Conservation (phyloP, 495 filamentous ascomycete species). For the Chaetomium tenue region DNA sequence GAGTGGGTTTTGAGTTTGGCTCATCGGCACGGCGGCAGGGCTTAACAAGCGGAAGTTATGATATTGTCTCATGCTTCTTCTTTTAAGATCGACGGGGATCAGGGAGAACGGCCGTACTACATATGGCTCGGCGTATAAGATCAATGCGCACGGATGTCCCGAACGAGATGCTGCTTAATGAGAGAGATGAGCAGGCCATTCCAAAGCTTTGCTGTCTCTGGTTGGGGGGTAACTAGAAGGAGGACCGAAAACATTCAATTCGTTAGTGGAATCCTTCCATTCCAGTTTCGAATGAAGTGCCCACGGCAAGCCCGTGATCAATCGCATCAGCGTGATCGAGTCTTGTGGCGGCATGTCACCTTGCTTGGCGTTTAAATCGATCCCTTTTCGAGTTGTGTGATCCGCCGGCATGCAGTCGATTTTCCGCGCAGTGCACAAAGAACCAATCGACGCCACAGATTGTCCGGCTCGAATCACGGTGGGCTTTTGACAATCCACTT, state of each 20-base stretch:
- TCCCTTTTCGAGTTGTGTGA: slow-evolving; percentile 1
- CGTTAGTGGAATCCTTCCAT: slow-evolving; percentile 9
- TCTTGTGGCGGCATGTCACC: slow-evolving; percentile 10
- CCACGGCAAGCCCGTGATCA: slow-evolving; percentile 12
- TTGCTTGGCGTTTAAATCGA: slow-evolving; percentile 9
- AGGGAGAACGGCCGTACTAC: too few species aligned
- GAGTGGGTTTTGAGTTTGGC: not conserved
- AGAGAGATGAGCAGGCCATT: not conserved
- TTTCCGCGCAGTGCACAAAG: not conserved
- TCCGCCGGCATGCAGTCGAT: slow-evolving; percentile 5
- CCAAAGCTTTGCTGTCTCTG: not conserved
- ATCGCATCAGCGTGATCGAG: slow-evolving; percentile 13
- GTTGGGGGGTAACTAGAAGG: not conserved
- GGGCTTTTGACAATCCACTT: not conserved
- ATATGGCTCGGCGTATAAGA: too few species aligned
- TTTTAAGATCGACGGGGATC: too few species aligned
- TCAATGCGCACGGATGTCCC: too few species aligned
- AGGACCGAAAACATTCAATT: not conserved
- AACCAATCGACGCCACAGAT: slow-evolving; percentile 5
- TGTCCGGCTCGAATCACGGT: not conserved
- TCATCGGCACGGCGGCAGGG: not conserved
- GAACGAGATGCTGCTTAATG: too few species aligned
- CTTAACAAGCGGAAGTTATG: not conserved
- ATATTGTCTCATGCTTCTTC: not conserved
- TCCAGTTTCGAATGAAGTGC: not conserved